Base-by-base conservation (phyloP, 1,284 basidiomycete species). In the Entoloma clypeatum region DNA sequence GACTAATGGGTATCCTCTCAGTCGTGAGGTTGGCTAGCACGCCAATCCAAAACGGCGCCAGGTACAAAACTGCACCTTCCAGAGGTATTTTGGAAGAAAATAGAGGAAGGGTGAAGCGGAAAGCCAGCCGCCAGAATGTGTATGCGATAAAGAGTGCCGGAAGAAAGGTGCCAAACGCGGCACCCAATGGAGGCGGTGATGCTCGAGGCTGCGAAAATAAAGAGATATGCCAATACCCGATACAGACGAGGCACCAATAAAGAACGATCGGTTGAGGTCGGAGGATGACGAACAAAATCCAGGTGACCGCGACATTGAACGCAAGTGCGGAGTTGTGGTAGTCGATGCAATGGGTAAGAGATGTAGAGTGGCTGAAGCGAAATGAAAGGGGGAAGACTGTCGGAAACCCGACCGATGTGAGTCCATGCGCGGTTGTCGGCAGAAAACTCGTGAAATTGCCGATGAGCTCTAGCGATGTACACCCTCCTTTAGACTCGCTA, bases 161-260 rank as follows among this genome's bases (percentile, higher is more conserved):
- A 10, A 93, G 69, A 62, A 94, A 93, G 5, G 79, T 77, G 19
- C 74, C 78, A 50, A 92, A 88, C 3, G 79, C 86, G 7, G 67
- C 66, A 39, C 84, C 78, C 38, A 92, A 63, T 13, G 71, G 67
- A 17, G 86, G 88, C 6, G 86, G 88, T 17, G 73, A 75, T 2
- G 68, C 69, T 21, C 74, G 75, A 1, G 88, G 86, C 56, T 92
- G 85, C 2, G 86, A 87, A 51, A 89, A 89, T 18, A 93, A 71
- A 1, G 77, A 71, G 44, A 92, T 71, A 53, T 94, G 90, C 91
- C 91, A 93, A 59, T 79, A 93, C 0, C 91, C 91, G 32, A 92
- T 81, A 64, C 81, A 89, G 2, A 91, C 77, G 11, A 93, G 66
- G 45, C 74, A 82, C 85, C 84, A 88, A 63, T 75, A 90, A 4